Percentiles rank a stretch among this genome's conserved stretches.
Evolutionary conservation across 257 asterid genomes (phyloP).

Genomic region (Cordia subcordata): DNA sequence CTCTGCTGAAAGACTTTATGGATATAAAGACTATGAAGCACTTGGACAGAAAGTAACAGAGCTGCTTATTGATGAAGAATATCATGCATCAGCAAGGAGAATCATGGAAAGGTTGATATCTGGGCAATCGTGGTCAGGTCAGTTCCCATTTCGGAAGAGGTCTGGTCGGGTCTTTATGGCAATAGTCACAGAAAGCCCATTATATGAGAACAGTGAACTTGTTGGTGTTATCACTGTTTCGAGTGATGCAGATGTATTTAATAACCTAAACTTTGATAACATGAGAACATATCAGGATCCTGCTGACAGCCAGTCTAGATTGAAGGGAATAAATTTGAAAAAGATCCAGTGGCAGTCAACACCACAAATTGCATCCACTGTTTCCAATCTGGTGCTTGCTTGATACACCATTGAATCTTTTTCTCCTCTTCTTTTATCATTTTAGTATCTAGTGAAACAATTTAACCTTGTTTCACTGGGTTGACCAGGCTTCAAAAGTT

Average conservation of each 20-base stretch:
- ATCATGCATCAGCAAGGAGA: slow-evolving; percentile 24
- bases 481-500: slow-evolving; percentile 27
- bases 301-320: slow-evolving; percentile 21
- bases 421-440: no score
- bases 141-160: slow-evolving; percentile 51
- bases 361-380: slow-evolving; percentile 6
- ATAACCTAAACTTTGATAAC: slow-evolving; percentile 18
- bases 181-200: slow-evolving; percentile 53
- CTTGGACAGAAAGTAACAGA: slow-evolving; percentile 38
- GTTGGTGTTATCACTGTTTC: slow-evolving; percentile 65
- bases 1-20: slow-evolving; percentile 73
- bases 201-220: slow-evolving; percentile 62
- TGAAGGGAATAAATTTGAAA: slow-evolving; percentile 29
- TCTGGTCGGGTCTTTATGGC: slow-evolving; percentile 58
- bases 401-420: no score
- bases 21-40: slow-evolving; percentile 57
- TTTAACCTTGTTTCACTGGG: no score
- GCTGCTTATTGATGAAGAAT: slow-evolving; percentile 45
- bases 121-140: slow-evolving; percentile 70
- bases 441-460: no score
- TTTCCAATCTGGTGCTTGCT: no score
- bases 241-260: slow-evolving; percentile 59
- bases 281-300: slow-evolving; percentile 21
- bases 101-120: slow-evolving; percentile 35
- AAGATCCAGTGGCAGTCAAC: slow-evolving; percentile 40